Base-by-base conservation (phyloP, 1,284 basidiomycete species). In the Cryptococcus sp. region DNA sequence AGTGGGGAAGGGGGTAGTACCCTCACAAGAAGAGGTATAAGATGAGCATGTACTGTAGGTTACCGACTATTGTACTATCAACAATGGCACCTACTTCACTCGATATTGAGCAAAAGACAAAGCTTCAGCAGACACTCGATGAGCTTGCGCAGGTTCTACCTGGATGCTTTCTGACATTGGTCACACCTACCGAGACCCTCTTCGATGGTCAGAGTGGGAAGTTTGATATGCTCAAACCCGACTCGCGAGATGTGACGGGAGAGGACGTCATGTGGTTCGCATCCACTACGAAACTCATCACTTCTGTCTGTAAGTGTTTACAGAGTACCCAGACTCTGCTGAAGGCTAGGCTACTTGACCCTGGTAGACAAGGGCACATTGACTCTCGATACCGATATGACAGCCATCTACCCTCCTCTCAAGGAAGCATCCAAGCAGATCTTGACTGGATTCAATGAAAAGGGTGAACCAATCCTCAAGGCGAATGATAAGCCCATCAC, bases 201-300 rank as follows among this genome's bases (percentile, higher is more conserved):
- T 63, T 64, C 49, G 36, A 52, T 7, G 53, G 54, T 10, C 21
- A 44, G 22, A 50, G 54, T n/a, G 64, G 64, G 10, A 46, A 55
- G 13, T 61, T 64, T 19, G 46, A 47, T 31, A 18, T 18, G 5
- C 46, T 47, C 2, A 31, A 22, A 13, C 24, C 23, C 9, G 25
- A 28, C 9, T 39, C 25, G 0, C 24, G 50, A 3, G 4, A 10
- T 13, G 32, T 41, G 0, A 14, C 23, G 13, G 41, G 44, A 1
- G 59, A 62, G n/a, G 66, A 62, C 44, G 52, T 63, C 19, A 55
- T 65, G 51, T 70, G 63, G 63, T 70, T 70, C 23, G 64, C 67
- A 1, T 55, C 50, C 13, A 70, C 67, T 2, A 64, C 64, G 13
- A 70, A 70, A 53, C 56, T 70, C 16, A 43, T 70, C 19, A 68